Percentiles rank a stretch among this genome's conserved stretches.
These are phyloP conservation scores for Epichloe typhina DNA, from an alignment of 2,329 filamentous ascomycete species.

Conservation along the genomic window DNA sequence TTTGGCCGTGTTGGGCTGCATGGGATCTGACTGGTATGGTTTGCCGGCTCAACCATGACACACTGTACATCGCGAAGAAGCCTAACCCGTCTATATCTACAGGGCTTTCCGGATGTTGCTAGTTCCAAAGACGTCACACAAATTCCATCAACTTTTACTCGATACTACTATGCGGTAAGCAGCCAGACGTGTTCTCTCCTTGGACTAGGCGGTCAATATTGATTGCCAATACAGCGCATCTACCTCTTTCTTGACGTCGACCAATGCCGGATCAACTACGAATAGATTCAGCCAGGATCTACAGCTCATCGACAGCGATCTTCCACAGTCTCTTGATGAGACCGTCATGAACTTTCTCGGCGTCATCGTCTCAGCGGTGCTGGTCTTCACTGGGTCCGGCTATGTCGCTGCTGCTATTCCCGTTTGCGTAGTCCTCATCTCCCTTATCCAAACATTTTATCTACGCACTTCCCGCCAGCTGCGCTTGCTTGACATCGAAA, in stretches of 20 bases:
- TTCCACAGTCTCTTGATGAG: conserved; percentile 19
- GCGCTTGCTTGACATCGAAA: conserved; percentile 18
- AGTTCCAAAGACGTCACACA: conserved; percentile 15
- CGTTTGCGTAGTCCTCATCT: conserved; percentile 12
- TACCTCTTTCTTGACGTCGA: conserved; percentile 21
- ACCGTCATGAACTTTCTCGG: conserved; percentile 11
- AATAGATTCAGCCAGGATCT: conserved; percentile 29
- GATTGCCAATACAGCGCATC: conserved; percentile 8
- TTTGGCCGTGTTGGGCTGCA: conserved; percentile 8
- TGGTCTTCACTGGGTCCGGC: conserved; percentile 32
- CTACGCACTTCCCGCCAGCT: conserved; percentile 20
- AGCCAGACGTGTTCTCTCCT: background rate
- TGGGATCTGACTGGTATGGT: conserved; percentile 8
- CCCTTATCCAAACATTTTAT: conserved; percentile 17
- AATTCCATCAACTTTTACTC: conserved; percentile 13
- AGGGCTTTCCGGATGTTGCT: conserved; percentile 12
- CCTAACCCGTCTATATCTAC: background rate
- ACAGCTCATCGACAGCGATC: conserved; percentile 22
- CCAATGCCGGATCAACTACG: conserved; percentile 21
- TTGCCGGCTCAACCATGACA: background rate
- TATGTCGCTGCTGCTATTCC: conserved; percentile 35
- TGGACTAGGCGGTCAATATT: background rate
- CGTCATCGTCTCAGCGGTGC: conserved; percentile 15
- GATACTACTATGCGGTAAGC: conserved; percentile 17
- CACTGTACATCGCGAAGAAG: background rate